Conservation (phyloP, 2,329 filamentous ascomycete genomes). For the Arthroderma sp. region DNA sequence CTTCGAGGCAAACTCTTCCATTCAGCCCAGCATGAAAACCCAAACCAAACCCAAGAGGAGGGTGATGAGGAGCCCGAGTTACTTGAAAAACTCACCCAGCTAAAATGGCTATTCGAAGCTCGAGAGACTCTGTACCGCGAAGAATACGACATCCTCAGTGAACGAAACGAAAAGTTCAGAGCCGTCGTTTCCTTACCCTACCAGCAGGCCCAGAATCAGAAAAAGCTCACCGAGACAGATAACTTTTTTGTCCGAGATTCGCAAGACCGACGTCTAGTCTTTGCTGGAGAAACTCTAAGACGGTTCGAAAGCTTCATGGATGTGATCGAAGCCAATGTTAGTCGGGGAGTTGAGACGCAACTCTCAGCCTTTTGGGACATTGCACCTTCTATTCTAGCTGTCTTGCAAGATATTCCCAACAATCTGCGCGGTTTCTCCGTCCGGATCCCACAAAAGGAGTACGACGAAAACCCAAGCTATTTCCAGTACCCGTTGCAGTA, state of each 20-base stretch:
- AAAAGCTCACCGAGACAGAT: constrained; percentile 66
- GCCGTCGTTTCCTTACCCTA: constrained; percentile 76
- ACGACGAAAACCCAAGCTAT: constrained; percentile 75
- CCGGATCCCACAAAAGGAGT: constrained; percentile 65
- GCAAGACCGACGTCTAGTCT: constrained; percentile 55
- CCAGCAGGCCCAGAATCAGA: constrained; percentile 54
- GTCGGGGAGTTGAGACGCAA: constrained; percentile 78
- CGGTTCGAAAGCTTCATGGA: constrained; percentile 64
- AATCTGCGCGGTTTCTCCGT: constrained; percentile 48
- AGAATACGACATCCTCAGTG: constrained; percentile 69
- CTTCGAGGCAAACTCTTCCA: constrained; percentile 59
- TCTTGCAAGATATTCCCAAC: constrained; percentile 67
- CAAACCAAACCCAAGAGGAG: constrained; percentile 83
- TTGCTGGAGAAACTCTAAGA: constrained; percentile 56
- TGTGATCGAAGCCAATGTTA: constrained; percentile 72
- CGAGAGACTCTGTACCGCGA: constrained; percentile 78
- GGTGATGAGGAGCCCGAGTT: constrained; percentile 91
- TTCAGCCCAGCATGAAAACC: constrained; percentile 53
- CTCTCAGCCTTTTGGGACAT: constrained; percentile 97
- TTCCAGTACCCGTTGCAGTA: constrained; percentile 75
- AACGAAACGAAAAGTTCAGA: constrained; percentile 76
- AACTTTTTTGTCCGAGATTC: constrained; percentile 74
- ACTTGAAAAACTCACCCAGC: constrained; percentile 79
- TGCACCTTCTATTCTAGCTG: constrained; percentile 62
- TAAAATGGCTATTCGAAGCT: constrained; percentile 95